Conservation (phyloP, 2,329 filamentous ascomycete species). For the Colletotrichum higginsianum region DNA sequence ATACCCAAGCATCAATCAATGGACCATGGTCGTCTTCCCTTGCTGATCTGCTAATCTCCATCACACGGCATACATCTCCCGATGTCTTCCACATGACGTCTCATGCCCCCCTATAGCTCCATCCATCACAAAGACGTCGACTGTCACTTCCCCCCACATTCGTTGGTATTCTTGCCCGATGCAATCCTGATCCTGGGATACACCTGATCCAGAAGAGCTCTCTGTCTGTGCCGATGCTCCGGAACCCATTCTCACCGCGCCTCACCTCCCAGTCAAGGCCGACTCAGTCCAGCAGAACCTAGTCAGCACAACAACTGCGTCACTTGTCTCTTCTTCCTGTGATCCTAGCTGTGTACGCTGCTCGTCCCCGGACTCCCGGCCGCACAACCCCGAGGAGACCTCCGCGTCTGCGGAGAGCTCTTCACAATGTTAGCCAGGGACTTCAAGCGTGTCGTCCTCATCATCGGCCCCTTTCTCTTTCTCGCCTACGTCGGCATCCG, state of each 20-base stretch:
- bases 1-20: background rate
- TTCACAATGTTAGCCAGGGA: conserved; percentile 52
- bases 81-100: background rate
- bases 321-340: background rate
- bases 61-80: conserved; percentile 10
- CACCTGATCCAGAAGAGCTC: conserved; percentile 4
- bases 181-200: conserved; percentile 13
- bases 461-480: conserved; percentile 49
- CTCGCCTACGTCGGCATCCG: conserved; percentile 49
- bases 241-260: background rate
- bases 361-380: too few species aligned
- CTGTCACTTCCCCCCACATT: conserved; percentile 17
- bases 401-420: background rate
- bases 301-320: background rate
- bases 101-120: background rate
- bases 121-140: background rate
- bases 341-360: background rate
- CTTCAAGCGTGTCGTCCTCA: conserved; percentile 50
- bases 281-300: background rate
- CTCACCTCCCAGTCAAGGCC: background rate
- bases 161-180: conserved; percentile 10
- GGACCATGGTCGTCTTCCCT: conserved; percentile 17
- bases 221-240: background rate
- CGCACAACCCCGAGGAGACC: background rate
- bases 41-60: conserved; percentile 9